phyloP scores from a whole-genome alignment of 352 stramenopile genomes.

The Globisporangium paroecandrum region DNA sequence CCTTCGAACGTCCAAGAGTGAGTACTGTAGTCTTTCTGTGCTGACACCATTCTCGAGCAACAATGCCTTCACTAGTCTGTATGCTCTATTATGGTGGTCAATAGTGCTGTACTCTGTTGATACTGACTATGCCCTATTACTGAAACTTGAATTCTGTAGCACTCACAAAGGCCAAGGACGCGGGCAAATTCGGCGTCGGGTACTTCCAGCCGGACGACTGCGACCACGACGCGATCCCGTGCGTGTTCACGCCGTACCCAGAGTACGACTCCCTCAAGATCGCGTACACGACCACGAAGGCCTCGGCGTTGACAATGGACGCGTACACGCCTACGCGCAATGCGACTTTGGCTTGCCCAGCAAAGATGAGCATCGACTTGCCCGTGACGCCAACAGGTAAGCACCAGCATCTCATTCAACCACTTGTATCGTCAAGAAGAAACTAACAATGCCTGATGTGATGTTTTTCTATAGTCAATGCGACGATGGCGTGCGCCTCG shows the following conservation, averaged over 20 bases:
- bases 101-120: background rate
- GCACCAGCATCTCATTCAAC: background rate
- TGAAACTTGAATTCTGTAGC: constrained; percentile 1
- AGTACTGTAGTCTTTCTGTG: background rate
- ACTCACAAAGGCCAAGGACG: constrained; percentile 32
- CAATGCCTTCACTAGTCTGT: background rate
- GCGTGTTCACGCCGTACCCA: constrained; percentile 41
- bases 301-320: constrained; percentile 34
- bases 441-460: background rate
- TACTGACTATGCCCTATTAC: background rate
- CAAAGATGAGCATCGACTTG: constrained; percentile 27
- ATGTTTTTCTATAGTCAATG: constrained; percentile 23
- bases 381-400: constrained; percentile 33
- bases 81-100: background rate
- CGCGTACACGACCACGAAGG: constrained; percentile 47
- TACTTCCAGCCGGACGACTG: constrained; percentile 46
- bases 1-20: constrained; percentile 17
- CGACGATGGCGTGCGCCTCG: constrained; percentile 38
- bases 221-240: constrained; percentile 39
- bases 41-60: background rate
- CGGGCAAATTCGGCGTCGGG: constrained; percentile 41
- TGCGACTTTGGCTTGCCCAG: constrained; percentile 40
- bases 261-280: constrained; percentile 49
- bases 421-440: background rate
- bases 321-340: constrained; percentile 31